phyloP scores from a whole-genome alignment of 768 basidiomycete genomes.

The Lactarius pseudohatsudake region DNA sequence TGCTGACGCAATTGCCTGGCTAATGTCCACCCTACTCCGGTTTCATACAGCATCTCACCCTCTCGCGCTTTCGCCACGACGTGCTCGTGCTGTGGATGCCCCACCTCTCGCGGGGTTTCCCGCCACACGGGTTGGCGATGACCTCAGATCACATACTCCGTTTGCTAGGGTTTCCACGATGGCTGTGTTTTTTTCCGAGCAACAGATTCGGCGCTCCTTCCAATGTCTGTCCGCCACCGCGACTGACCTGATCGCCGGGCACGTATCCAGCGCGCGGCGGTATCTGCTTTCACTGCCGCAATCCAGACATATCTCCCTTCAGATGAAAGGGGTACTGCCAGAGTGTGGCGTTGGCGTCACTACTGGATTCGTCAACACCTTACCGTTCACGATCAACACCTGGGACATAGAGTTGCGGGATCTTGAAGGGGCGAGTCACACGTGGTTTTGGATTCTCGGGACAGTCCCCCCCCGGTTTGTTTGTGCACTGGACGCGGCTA shows the following conservation, averaged over 20 bases:
- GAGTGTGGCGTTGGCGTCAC: slow-evolving; percentile 6
- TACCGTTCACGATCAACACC: background rate
- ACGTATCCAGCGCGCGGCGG: background rate
- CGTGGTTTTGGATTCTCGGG: background rate
- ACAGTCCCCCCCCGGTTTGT: background rate
- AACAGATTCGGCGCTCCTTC: background rate
- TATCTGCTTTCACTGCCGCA: background rate
- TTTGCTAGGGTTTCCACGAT: background rate
- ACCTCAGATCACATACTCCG: background rate
- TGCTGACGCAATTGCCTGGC: background rate
- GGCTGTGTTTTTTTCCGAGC: background rate
- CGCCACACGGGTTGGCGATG: background rate
- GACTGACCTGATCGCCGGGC: background rate
- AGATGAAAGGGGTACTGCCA: background rate
- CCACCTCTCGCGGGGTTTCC: background rate
- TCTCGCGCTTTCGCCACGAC: background rate
- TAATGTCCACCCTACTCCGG: background rate
- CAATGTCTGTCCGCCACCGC: background rate
- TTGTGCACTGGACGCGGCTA: background rate
- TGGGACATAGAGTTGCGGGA: background rate
- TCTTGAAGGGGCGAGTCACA: background rate
- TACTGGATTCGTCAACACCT: background rate
- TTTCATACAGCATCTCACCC: background rate
- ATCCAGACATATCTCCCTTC: background rate
- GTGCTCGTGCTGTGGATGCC: background rate